Evolutionary conservation across 495 filamentous ascomycete genomes (phyloP).

Genomic region (Aspergillus taichungensis): DNA sequence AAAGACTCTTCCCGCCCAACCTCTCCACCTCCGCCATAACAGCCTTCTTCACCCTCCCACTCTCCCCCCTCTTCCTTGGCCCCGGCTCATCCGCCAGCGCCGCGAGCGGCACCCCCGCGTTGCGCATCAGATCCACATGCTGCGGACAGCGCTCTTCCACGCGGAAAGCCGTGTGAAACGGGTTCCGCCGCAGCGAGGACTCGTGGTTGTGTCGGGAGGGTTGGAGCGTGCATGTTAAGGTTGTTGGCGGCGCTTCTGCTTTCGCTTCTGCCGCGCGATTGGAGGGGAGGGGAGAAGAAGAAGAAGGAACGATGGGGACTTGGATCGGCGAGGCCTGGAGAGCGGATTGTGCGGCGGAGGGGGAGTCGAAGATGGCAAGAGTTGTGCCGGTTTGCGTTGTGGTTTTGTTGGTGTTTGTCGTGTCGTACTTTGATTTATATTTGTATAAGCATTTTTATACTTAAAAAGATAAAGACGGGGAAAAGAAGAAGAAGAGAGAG

Average conservation of each 20-base stretch:
- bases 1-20: constrained; percentile 18
- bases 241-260: not conserved
- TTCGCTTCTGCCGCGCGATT: no score
- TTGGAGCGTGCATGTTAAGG: constrained; percentile 19
- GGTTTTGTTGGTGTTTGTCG: constrained; percentile 7
- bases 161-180: constrained; percentile 18
- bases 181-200: constrained; percentile 19
- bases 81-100: constrained; percentile 23
- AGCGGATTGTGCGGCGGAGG: constrained; percentile 24
- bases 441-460: constrained; percentile 12
- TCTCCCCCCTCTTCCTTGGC: constrained; percentile 14
- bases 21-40: constrained; percentile 7
- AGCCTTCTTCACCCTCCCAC: constrained; percentile 6
- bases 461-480: not conserved
- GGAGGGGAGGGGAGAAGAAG: not conserved
- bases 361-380: constrained; percentile 29
- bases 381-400: constrained; percentile 3
- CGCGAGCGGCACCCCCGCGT: constrained; percentile 17
- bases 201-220: constrained; percentile 20
- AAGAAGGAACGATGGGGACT: constrained; percentile 8
- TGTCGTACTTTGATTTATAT: constrained; percentile 13
- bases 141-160: constrained; percentile 9
- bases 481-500: constrained; percentile 3
- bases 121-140: constrained; percentile 18
- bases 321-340: constrained; percentile 26